Conservation (phyloP, 768 basidiomycete genomes). For the Naematelia aurantialba region DNA sequence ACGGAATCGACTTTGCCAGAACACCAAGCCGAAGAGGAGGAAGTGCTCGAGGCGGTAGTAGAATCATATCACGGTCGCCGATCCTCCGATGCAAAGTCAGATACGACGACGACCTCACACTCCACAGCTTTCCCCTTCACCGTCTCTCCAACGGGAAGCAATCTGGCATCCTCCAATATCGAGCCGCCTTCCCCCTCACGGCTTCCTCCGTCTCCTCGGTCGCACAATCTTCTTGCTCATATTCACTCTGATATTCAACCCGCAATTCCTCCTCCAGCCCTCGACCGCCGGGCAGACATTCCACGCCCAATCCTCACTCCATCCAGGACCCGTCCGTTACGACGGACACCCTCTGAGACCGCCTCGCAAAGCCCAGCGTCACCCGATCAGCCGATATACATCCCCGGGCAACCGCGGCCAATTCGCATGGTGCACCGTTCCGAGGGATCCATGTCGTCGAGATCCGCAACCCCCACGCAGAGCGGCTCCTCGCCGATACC, state of each 20-base stretch:
- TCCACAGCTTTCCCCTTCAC: conserved; percentile 33
- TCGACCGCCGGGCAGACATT: background rate
- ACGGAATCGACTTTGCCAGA: background rate
- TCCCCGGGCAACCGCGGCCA: conserved; percentile 42
- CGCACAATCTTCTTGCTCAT: conserved; percentile 33
- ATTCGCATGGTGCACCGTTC: conserved; percentile 30
- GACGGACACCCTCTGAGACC: conserved; percentile 22
- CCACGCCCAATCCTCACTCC: conserved; percentile 31
- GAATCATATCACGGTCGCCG: background rate
- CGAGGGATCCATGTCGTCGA: conserved; percentile 28
- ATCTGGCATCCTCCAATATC: conserved; percentile 1
- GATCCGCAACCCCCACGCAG: conserved; percentile 24
- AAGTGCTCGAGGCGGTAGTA: conserved; percentile 17
- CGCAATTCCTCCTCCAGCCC: background rate
- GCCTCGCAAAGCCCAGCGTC: conserved; percentile 8
- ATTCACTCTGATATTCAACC: conserved; percentile 11
- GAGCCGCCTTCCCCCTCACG: conserved; percentile 15
- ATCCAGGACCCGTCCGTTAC: conserved; percentile 22
- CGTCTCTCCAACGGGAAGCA: conserved; percentile 27
- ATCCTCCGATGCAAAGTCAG: conserved; percentile 12
- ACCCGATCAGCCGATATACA: conserved; percentile 24
- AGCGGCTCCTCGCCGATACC: conserved; percentile 4
- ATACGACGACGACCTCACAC: background rate
- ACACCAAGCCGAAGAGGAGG: conserved; percentile 24
- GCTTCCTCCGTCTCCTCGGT: conserved; percentile 32